A percentile compares a stretch with the other conserved stretches of the same genome.
phyloP scores from a whole-genome alignment of 257 asterid species.

The Lavandula angustifolia region DNA sequence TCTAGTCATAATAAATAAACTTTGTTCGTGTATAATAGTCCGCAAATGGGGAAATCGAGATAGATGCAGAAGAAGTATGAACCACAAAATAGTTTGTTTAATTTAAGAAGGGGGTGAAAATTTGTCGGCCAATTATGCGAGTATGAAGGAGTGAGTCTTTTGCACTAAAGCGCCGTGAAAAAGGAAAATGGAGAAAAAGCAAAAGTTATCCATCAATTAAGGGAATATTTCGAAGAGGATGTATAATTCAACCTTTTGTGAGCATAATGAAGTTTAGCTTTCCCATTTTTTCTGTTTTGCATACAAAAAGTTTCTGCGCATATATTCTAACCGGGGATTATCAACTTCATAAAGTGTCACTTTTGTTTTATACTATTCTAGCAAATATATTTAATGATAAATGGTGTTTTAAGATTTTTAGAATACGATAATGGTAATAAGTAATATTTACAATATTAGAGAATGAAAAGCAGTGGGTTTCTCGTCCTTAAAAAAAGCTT shows the following conservation, averaged over 20 bases:
- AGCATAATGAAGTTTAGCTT: not conserved
- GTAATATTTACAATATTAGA: not conserved
- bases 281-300: not conserved
- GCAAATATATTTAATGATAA: too few species aligned
- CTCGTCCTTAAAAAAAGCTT: too few species aligned
- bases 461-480: not conserved
- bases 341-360: too few species aligned
- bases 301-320: not conserved
- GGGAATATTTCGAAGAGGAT: not conserved
- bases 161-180: slow-evolving; percentile 6
- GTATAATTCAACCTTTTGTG: too few species aligned
- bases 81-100: not conserved
- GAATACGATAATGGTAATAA: too few species aligned
- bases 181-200: not conserved
- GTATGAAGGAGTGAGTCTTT: not conserved
- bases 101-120: not conserved
- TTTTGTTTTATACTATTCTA: too few species aligned
- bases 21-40: too few species aligned
- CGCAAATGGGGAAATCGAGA: too few species aligned
- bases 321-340: not conserved
- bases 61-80: too few species aligned
- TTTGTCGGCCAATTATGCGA: slow-evolving; percentile 14
- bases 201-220: slow-evolving; percentile 25
- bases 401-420: too few species aligned
- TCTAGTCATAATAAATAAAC: too few species aligned